phyloP scores from a whole-genome alignment of 2,329 filamentous ascomycete genomes.

The Pseudocercospora vitis region DNA sequence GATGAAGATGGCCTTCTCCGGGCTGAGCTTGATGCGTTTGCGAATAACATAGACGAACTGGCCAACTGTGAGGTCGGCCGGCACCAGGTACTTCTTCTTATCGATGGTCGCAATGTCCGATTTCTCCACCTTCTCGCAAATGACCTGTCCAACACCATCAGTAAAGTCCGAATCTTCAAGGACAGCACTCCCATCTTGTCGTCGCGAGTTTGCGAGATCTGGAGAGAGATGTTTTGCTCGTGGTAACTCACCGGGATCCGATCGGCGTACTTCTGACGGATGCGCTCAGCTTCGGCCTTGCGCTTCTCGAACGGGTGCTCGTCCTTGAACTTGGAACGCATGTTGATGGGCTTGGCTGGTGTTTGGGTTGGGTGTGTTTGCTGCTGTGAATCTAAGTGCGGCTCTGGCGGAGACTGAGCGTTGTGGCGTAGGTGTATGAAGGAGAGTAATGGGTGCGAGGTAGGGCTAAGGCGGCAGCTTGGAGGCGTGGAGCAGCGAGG shows the following conservation, averaged over 20 bases:
- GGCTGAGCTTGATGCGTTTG: slow-evolving; percentile 99
- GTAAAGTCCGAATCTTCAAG: not conserved
- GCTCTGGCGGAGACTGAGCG: slow-evolving; percentile 4
- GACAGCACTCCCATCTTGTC: not conserved
- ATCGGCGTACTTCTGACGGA: slow-evolving; percentile 97
- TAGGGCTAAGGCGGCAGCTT: slow-evolving; percentile 3
- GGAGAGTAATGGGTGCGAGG: not conserved
- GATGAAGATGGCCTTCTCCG: slow-evolving; percentile 99
- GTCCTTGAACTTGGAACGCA: slow-evolving; percentile 99
- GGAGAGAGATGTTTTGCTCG: not conserved
- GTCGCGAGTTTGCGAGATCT: not conserved
- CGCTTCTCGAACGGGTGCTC: slow-evolving; percentile 99
- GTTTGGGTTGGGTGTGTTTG: slow-evolving; percentile 11
- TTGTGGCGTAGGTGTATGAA: slow-evolving; percentile 22
- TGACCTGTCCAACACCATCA: slow-evolving; percentile 63
- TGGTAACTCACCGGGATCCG: slow-evolving; percentile 82
- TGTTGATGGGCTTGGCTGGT: slow-evolving; percentile 54
- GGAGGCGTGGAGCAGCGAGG: slow-evolving; percentile 4
- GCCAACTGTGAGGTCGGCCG: slow-evolving; percentile 94
- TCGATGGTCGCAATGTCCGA: slow-evolving; percentile 99
- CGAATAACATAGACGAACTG: slow-evolving; percentile 99
- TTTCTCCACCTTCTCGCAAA: slow-evolving; percentile 99
- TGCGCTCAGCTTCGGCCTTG: slow-evolving; percentile 99
- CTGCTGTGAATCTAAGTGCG: too few relatives aligned
- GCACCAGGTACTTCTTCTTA: slow-evolving; percentile 99